These are phyloP conservation scores for Echium plantagineum DNA, from an alignment of 257 asterid species.

Conservation along the genomic window DNA sequence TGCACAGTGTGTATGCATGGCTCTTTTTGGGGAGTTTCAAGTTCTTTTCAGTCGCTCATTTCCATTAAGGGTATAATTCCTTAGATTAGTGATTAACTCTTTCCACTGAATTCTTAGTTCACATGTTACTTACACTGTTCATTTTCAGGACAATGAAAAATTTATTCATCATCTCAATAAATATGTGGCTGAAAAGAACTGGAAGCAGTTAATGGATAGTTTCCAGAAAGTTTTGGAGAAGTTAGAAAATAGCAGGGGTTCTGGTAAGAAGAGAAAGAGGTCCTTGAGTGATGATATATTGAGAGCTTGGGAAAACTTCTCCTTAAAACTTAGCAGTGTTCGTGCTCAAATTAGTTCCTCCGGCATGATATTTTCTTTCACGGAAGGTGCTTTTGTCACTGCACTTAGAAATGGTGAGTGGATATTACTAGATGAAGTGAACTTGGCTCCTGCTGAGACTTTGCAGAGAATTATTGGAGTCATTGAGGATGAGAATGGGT, in stretches of 20 bases:
- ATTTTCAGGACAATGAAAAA: conserved; percentile 43
- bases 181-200: conserved; percentile 38
- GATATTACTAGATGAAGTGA: conserved; percentile 93
- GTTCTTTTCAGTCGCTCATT: conserved; percentile 48
- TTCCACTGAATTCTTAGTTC: conserved; percentile 1
- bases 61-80: conserved; percentile 47
- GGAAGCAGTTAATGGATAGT: conserved; percentile 58
- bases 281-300: conserved; percentile 36
- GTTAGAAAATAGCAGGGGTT: conserved; percentile 32
- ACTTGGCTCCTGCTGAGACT: conserved; percentile 97
- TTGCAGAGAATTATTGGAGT: conserved; percentile 86
- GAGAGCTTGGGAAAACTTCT: conserved; percentile 52
- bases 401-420: conserved; percentile 88
- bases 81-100: conserved; percentile 3
- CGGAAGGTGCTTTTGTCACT: conserved; percentile 81
- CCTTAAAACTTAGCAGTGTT: conserved; percentile 54
- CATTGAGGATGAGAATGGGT: conserved; percentile 82
- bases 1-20: conserved; percentile 61
- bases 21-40: conserved; percentile 71
- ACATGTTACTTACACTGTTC: conserved; percentile 10
- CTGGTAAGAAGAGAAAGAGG: conserved; percentile 72
- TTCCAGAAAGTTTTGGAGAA: conserved; percentile 41
- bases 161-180: conserved; percentile 35
- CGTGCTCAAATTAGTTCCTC: conserved; percentile 50
- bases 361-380: conserved; percentile 92